phyloP scores from a whole-genome alignment of 208 protist genomes.

The Leishmania arabica region DNA sequence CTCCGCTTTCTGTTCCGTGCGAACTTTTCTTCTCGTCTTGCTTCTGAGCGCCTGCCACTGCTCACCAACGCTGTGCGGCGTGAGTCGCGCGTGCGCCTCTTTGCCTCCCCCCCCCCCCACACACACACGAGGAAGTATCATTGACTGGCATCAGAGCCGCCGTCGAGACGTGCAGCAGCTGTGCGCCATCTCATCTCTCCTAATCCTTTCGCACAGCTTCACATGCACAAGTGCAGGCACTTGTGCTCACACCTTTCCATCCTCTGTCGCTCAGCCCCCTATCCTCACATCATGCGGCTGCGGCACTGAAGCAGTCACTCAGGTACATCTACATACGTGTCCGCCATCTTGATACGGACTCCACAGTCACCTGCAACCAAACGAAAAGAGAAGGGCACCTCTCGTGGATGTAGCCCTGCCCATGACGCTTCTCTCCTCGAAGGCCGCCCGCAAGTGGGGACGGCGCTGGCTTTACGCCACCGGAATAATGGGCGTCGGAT shows the following conservation, averaged over 20 bases:
- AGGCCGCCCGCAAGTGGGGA: slow-evolving; percentile 10
- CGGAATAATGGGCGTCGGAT: slow-evolving; percentile 25
- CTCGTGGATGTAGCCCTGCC: neutral
- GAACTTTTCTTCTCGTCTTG: neutral
- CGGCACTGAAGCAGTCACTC: neutral
- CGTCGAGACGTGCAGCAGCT: neutral
- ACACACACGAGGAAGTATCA: neutral
- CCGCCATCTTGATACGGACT: neutral
- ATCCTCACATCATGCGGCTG: neutral
- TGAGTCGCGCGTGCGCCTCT: neutral
- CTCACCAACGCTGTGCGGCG: neutral
- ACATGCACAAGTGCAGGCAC: neutral
- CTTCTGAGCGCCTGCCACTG: neutral
- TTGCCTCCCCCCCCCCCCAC: neutral
- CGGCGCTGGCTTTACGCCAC: slow-evolving; percentile 33
- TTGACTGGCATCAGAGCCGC: neutral
- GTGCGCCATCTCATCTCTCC: neutral
- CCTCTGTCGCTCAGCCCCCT: neutral
- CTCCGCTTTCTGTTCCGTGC: neutral
- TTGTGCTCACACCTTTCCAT: neutral
- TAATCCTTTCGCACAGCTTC: neutral
- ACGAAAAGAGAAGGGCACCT: neutral
- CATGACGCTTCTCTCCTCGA: neutral
- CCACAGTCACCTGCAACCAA: neutral
- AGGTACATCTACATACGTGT: neutral